Evolutionary conservation across 768 basidiomycete genomes (phyloP), one percentile per base, ranked within the genome.

Genomic region (Lactarius psammicola): DNA sequence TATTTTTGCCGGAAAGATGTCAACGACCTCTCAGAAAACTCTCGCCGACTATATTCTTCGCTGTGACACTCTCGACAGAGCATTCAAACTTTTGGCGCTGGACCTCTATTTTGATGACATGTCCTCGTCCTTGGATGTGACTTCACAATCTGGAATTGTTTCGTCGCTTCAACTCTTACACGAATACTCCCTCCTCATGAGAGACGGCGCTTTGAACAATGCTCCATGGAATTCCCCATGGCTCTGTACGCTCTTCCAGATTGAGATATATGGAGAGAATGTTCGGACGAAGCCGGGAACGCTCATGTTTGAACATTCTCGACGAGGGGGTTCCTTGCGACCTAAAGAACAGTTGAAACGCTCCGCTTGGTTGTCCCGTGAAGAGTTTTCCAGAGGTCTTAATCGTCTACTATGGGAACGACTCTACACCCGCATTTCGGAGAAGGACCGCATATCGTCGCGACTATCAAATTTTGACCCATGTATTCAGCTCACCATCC

Each of bases 401-500:
- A n/a, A 23, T 0, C 15, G 23, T 18, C 49, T 58, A 54, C 61
- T 66, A 2, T 54, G 56, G 26, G 42, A 63, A 9, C 60, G 42
- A 17, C 65, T 66, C 26, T 0, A 36, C 9, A 15, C 38, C 44
- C 61, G 65, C 20, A 59, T 46, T n/a, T 20, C 1, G 31, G 20
- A 23, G 23, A 59, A 51, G 28, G 65, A 59, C 34, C 23, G 33
- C 8, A n/a, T 55, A 1, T 9, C 34, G 31, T 63, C 36, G 4
- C 60, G 18, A 9, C 51, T 51, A n/a, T 44, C 18, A 7, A 11
- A 60, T 18, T 68, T 66, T 31, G 67, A 60, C 36, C 61, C 59
- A 11, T 66, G 68, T 44, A 55, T 59, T 18, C 30, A 64, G 1
- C 23, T 54, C 74, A 1, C 71, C 86, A 17, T 87, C n/a, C 70